phyloP scores from a whole-genome alignment of 345 rosid genomes.

The Physaria fendleri region DNA sequence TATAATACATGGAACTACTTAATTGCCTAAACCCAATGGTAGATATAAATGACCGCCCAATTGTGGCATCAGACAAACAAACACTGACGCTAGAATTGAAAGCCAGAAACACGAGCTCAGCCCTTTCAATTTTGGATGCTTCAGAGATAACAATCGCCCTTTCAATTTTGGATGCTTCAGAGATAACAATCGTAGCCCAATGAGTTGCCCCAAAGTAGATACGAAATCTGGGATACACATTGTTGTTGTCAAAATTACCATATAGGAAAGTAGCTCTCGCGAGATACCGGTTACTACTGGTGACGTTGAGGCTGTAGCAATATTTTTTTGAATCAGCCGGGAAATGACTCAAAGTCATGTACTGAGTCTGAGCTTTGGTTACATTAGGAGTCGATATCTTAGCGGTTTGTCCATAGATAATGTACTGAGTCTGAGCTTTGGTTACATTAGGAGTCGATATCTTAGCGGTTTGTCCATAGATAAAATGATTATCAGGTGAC shows the following conservation, averaged over 20 bases:
- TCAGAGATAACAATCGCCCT: too few relatives aligned
- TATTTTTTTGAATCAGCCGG: constrained; percentile 91
- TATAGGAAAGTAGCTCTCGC: constrained; percentile 93
- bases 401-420: constrained; percentile 55
- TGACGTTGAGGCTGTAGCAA: constrained; percentile 70
- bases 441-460: constrained; percentile 61
- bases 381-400: constrained; percentile 52
- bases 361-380: constrained; percentile 72
- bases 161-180: too few relatives aligned
- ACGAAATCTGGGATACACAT: constrained; percentile 90
- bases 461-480: constrained; percentile 54
- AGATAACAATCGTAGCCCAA: constrained; percentile 91
- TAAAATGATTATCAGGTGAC: constrained; percentile 58
- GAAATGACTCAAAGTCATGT: constrained; percentile 78
- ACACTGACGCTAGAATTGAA: constrained; percentile 56
- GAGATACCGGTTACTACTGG: constrained; percentile 71
- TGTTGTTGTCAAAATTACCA: constrained; percentile 83
- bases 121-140: constrained; percentile 51
- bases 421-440: constrained; percentile 71
- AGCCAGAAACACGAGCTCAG: constrained; percentile 86
- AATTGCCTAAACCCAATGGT: constrained; percentile 95
- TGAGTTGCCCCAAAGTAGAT: constrained; percentile 82
- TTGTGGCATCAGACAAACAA: constrained; percentile 94
- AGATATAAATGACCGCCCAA: constrained; percentile 94
- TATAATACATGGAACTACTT: constrained; percentile 74